These are phyloP conservation scores for Salvia sclarea DNA, from an alignment of 305 asterid genomes.

Conservation along the genomic window DNA sequence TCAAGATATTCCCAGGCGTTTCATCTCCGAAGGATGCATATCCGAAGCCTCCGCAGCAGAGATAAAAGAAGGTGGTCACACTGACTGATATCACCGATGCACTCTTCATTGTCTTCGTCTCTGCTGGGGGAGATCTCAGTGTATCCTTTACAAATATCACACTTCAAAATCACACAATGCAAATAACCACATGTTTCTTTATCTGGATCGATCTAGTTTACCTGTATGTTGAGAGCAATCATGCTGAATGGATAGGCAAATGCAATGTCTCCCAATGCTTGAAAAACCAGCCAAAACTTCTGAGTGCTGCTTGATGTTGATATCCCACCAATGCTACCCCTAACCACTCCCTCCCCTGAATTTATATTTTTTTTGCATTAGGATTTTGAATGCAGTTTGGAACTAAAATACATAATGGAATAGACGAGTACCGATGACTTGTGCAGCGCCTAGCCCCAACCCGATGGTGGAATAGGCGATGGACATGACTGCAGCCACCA, in stretches of 20 bases:
- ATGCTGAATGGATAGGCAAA: constrained; percentile 67
- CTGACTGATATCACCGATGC: constrained; percentile 49
- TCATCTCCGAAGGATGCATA: constrained; percentile 74
- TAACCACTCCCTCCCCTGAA: constrained; percentile 49
- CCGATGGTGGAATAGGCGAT: constrained; percentile 64
- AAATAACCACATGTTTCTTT: background rate
- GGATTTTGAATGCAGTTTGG: too few relatives aligned
- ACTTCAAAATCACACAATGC: background rate
- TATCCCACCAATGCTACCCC: constrained; percentile 62
- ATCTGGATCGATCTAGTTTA: background rate
- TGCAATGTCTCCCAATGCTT: constrained; percentile 67
- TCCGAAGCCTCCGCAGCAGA: constrained; percentile 67
- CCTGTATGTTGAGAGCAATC: constrained; percentile 67
- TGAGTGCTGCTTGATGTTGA: constrained; percentile 33
- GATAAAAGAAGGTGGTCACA: constrained; percentile 59
- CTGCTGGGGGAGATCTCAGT: constrained; percentile 65
- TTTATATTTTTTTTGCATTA: background rate
- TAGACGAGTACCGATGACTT: constrained; percentile 46
- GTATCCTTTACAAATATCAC: constrained; percentile 54
- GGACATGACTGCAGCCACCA: constrained; percentile 72
- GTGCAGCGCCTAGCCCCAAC: constrained; percentile 58
- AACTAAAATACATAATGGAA: too few relatives aligned
- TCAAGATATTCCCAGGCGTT: constrained; percentile 73
- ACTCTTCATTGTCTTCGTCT: constrained; percentile 56
- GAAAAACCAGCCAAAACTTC: constrained; percentile 57